Conservation (phyloP, 306 rosid genomes). For the Mucuna pruriens region DNA sequence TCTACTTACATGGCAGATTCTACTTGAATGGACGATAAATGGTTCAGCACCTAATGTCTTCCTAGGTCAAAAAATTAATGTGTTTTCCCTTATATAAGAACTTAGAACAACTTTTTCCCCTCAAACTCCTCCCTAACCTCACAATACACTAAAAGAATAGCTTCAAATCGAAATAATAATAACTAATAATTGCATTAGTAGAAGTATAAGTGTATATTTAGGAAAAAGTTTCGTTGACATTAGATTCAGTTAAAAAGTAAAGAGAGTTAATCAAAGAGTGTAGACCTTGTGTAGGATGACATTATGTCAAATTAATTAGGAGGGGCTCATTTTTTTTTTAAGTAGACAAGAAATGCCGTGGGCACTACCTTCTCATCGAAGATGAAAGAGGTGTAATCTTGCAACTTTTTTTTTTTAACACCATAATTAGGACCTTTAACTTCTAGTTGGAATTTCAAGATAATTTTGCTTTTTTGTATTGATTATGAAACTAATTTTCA, state of each 20-base stretch:
- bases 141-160: conserved; percentile 45
- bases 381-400: too few relatives aligned
- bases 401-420: too few relatives aligned
- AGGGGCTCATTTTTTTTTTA: too few relatives aligned
- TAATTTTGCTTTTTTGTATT: too few relatives aligned
- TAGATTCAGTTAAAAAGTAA: background rate
- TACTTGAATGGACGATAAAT: background rate
- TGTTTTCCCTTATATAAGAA: conserved; percentile 47
- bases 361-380: too few relatives aligned
- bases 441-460: too few relatives aligned
- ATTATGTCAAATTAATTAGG: too few relatives aligned
- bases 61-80: conserved; percentile 45
- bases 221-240: background rate
- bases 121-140: conserved; percentile 57
- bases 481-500: too few relatives aligned
- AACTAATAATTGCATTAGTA: conserved; percentile 34
- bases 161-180: conserved; percentile 26
- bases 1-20: background rate
- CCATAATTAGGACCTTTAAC: too few relatives aligned
- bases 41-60: conserved; percentile 50
- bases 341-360: too few relatives aligned
- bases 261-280: too few relatives aligned
- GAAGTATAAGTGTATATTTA: conserved; percentile 9
- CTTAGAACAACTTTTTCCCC: conserved; percentile 41
- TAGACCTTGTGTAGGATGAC: too few relatives aligned